Evolutionary conservation across 2,329 filamentous ascomycete species (phyloP), one percentile per base, ranked within the genome.

Genomic region (Alternaria postmessia): DNA sequence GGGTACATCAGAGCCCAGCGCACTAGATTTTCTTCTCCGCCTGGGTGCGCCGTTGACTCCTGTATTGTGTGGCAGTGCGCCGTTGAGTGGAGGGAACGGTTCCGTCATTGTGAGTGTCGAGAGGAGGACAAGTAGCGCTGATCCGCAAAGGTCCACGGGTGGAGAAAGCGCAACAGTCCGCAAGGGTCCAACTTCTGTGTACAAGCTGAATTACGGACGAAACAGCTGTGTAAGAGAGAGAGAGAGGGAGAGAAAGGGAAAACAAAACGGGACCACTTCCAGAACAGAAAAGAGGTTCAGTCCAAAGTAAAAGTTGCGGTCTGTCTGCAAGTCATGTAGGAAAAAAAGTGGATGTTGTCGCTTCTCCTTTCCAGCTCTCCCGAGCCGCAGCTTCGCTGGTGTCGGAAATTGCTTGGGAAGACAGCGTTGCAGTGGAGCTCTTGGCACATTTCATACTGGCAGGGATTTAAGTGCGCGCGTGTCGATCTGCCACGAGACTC

Each of bases 1-100:
- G 28, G 81, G 79, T 26, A 85, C 81, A 62, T 86, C 84, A 39
- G 78, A 82, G 32, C 84, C 83, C 16, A 86, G 76, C 38, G 77
- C 82, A 70, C 81, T 83, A 16, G 80, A 81, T 65, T 81, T 82
- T 67, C 82, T 74, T 66, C 81, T 75, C 67, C 76, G 70, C 18
- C 63, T 56, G 3, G 56, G 43, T 22, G 60, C 52, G n/a, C 57
- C 63, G 59, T 75, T 70, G 16, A 46, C 54, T 8, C 38, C 57
- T 38, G 44, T 69, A 9, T 53, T 54, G 28, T 58, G 66, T 20
- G 65, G 53, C 34, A 41, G 58, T 51, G 69, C 56, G 46, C 68
- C 65, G 59, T 72, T 63, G 28, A 77, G 68, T 16, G 71, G 60
- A 34, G 75, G 75, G 44, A 77, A 77, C n/a, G 75, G 73, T 60